Base-by-base conservation (phyloP, 1,284 basidiomycete species). In the Acaromyces ingoldii region DNA sequence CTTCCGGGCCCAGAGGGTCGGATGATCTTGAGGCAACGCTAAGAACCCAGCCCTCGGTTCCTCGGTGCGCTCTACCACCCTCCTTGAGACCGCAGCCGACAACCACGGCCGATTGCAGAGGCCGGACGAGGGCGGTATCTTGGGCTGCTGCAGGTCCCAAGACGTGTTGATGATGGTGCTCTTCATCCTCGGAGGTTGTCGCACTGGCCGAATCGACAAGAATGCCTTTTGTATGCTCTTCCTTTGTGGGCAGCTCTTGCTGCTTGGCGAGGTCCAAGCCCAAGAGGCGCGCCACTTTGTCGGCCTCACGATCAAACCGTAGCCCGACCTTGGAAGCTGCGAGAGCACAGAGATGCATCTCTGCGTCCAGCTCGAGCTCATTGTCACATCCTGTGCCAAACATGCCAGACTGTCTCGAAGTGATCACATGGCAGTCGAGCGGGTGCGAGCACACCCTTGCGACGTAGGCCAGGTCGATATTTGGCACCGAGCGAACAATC, bases 341-440 rank as follows among this genome's bases (percentile, higher is more conserved):
- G n/a, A 53, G 31, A 22, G 51, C 51, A 29, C 51, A 49, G 33
- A 53, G 48, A 51, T 53, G 51, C 36, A 48, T 34, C 5, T 17
- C 15, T 6, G 33, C 29, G 22, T 53, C 45, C 4, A 37, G 48
- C 3, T 24, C 9, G 25, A 53, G 38, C 25, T 3, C 42, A n/a
- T n/a, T n/a, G n/a, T n/a, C n/a, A n/a, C n/a, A n/a, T 4, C 5
- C 17, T 11, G 24, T n/a, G 4, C 21, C 6, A 6, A 11, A 5
- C 22, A 31, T 5, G n/a, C 45, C 22, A n/a, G 10, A 13, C 19
- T 51, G 46, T 21, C 36, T n/a, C 17, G 21, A 25, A 11, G 33
- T 45, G 10, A 49, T 21, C 15, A 48, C n/a, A 25, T 17, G n/a
- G 33, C 52, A 54, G 4, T 15, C n/a, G 9, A 54, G 19, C 6